phyloP scores from a whole-genome alignment of 1,284 basidiomycete species.

The Cystobasidiaceae sp. region DNA sequence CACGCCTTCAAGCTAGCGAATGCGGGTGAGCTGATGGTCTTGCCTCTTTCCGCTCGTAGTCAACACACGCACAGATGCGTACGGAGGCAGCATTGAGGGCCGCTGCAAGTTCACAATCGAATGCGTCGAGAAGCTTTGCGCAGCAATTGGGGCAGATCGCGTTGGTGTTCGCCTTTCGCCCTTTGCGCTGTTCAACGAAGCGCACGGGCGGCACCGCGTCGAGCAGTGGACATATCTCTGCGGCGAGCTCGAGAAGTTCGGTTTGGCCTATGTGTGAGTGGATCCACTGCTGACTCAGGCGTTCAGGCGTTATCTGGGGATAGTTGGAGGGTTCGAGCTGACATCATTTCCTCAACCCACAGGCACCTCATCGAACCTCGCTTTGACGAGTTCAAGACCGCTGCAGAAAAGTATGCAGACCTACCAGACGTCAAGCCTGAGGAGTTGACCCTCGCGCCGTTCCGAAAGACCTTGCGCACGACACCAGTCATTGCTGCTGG shows the following conservation, averaged over 20 bases:
- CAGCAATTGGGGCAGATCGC: constrained; percentile 32
- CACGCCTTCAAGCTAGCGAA: too few species aligned
- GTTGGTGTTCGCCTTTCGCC: constrained; percentile 43
- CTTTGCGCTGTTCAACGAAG: constrained; percentile 44
- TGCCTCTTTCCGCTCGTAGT: constrained; percentile 19
- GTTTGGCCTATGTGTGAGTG: constrained; percentile 33
- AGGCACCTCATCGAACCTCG: constrained; percentile 43
- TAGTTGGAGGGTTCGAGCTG: too few species aligned
- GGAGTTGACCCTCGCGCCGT: constrained; percentile 39
- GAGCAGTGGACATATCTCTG: constrained; percentile 44
- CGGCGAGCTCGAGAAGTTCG: constrained; percentile 30
- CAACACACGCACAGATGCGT: constrained; percentile 57
- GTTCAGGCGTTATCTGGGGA: too few species aligned
- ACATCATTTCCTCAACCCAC: too few species aligned
- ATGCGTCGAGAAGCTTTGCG: constrained; percentile 36
- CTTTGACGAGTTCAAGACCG: constrained; percentile 41
- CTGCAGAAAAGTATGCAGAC: constrained; percentile 24
- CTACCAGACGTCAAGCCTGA: background rate
- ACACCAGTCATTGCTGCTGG: constrained; percentile 42
- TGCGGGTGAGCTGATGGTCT: too few species aligned
- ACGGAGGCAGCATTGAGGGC: constrained; percentile 57
- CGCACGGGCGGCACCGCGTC: constrained; percentile 38
- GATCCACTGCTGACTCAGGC: too few species aligned
- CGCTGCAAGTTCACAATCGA: constrained; percentile 55
- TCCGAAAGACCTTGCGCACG: constrained; percentile 35